A percentile compares a stretch with the other conserved stretches of the same genome.
Conservation (phyloP, 1,284 basidiomycete species). For the Uromyces viciae-fabae region DNA sequence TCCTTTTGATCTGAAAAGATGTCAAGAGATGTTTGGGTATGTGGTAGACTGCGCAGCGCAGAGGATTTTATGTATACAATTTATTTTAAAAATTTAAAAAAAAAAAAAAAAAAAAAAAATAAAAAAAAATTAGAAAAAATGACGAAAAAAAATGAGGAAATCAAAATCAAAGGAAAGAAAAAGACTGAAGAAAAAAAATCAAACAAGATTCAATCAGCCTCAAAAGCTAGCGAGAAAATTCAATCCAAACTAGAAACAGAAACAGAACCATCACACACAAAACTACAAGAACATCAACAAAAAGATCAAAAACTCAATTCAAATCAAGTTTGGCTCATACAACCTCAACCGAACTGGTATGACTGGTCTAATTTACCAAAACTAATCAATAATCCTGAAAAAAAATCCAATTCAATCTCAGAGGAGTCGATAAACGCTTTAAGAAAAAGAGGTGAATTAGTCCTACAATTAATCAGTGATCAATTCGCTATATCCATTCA, state of each 20-base stretch:
- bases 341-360: conserved; percentile 36
- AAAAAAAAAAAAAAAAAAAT: neutral
- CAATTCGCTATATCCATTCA: conserved; percentile 23
- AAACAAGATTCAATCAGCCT: neutral
- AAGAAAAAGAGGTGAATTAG: neutral
- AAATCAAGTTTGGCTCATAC: conserved; percentile 4
- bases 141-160: neutral
- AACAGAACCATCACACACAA: neutral
- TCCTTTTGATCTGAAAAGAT: too few relatives aligned
- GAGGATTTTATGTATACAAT: neutral
- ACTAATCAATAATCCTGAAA: neutral
- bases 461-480: conserved; percentile 9
- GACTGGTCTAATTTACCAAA: conserved; percentile 21
- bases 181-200: neutral
- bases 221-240: too few relatives aligned
- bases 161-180: neutral
- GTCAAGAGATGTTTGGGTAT: too few relatives aligned
- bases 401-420: neutral
- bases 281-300: neutral
- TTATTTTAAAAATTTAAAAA: neutral
- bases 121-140: neutral
- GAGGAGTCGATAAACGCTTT: neutral
- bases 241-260: too few relatives aligned
- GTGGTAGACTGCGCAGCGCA: too few relatives aligned
- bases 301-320: neutral